Percentiles rank a stretch among this genome's conserved stretches.
Evolutionary conservation across 2,329 filamentous ascomycete species (phyloP).

Genomic region (Fusarium buxicola): DNA sequence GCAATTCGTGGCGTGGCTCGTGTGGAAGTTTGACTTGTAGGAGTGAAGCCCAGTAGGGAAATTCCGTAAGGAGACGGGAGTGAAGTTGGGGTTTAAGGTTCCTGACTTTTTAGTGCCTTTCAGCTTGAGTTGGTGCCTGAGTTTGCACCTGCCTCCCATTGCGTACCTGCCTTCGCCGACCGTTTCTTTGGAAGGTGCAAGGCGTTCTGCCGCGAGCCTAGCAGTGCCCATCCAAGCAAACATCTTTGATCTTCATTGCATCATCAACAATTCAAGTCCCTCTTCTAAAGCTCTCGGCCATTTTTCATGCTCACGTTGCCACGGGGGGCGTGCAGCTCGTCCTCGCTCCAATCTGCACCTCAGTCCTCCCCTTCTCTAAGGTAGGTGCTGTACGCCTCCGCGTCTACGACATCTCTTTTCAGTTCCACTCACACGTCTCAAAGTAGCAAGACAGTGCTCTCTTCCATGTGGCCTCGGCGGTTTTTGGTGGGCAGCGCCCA

Average conservation of each 20-base stretch:
- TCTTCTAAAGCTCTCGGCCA: not conserved
- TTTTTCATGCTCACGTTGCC: not conserved
- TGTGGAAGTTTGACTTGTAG: constrained; percentile 22
- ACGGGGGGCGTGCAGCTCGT: constrained; percentile 5
- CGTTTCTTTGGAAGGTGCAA: not conserved
- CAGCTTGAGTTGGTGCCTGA: no score
- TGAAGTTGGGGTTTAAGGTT: no score
- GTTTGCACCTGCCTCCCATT: no score
- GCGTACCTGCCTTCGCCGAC: not conserved
- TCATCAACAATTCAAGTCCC: constrained; percentile 7
- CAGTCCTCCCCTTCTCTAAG: constrained; percentile 1
- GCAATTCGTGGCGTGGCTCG: constrained; percentile 27
- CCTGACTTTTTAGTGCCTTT: no score
- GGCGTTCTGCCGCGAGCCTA: not conserved
- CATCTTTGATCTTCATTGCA: not conserved
- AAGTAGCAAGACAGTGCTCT: constrained; percentile 41
- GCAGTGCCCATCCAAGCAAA: not conserved
- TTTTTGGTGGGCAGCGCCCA: constrained; percentile 17
- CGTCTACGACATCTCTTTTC: constrained; percentile 8
- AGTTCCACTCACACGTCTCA: constrained; percentile 28
- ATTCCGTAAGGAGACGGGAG: no score
- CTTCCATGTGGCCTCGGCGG: constrained; percentile 31
- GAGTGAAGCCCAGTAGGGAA: constrained; percentile 1
- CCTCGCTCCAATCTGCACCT: constrained; percentile 5
- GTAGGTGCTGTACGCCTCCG: constrained; percentile 9